Evolutionary conservation across 345 rosid species (phyloP).

Genomic region (Tarenaya hassleriana): DNA sequence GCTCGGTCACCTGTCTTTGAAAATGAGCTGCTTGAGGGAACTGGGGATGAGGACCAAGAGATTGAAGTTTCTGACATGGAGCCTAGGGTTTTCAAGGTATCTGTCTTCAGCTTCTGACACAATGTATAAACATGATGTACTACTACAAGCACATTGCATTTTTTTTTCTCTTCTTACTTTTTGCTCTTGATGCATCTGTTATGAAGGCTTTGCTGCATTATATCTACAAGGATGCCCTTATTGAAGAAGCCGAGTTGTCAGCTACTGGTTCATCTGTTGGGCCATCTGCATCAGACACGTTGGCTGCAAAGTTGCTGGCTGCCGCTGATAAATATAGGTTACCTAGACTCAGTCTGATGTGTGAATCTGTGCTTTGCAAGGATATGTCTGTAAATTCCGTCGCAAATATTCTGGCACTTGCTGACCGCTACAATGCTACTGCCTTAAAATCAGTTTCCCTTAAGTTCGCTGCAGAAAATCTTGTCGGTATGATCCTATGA

Average conservation of each 20-base stretch:
- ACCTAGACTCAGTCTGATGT: slow-evolving; percentile 76
- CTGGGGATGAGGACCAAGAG: slow-evolving; percentile 46
- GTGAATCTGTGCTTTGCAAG: slow-evolving; percentile 87
- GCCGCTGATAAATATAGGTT: slow-evolving; percentile 80
- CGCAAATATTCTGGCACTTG: slow-evolving; percentile 68
- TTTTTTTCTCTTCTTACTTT: slow-evolving; percentile 19
- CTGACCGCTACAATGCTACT: slow-evolving; percentile 65
- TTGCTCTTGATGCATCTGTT: slow-evolving; percentile 16
- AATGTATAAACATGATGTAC: background rate
- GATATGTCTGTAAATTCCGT: slow-evolving; percentile 70
- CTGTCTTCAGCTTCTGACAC: slow-evolving; percentile 8
- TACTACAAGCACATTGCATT: background rate
- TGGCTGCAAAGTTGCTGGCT: slow-evolving; percentile 68
- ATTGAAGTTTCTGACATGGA: slow-evolving; percentile 48
- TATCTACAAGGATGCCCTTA: slow-evolving; percentile 64
- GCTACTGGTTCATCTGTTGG: slow-evolving; percentile 45
- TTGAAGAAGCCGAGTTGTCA: slow-evolving; percentile 57
- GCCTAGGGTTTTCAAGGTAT: slow-evolving; percentile 68
- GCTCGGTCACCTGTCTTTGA: slow-evolving; percentile 69
- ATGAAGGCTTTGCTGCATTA: slow-evolving; percentile 77
- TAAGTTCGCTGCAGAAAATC: slow-evolving; percentile 91
- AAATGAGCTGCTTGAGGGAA: slow-evolving; percentile 38
- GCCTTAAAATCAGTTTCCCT: slow-evolving; percentile 78
- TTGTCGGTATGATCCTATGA: slow-evolving; percentile 47
- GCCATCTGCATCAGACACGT: slow-evolving; percentile 46